phyloP scores from a whole-genome alignment of 2,329 filamentous ascomycete genomes.

The Microsporum canis region DNA sequence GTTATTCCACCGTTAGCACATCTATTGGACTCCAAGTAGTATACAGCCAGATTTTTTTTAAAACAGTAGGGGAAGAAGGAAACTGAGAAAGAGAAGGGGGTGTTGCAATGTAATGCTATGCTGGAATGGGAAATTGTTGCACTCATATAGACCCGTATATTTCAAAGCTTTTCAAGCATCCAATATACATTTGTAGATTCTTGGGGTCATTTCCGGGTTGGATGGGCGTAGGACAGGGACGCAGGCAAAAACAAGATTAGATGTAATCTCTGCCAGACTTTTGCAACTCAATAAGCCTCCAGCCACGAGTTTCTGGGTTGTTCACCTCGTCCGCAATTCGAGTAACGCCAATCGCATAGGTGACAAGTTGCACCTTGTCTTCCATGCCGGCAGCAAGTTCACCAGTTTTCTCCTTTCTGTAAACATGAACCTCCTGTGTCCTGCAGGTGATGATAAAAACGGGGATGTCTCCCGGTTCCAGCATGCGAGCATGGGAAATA shows the following conservation, averaged over 20 bases:
- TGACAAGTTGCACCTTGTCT: slow-evolving; percentile 95
- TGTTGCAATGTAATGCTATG: background rate
- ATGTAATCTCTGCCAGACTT: slow-evolving; percentile 92
- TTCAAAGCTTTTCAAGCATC: background rate
- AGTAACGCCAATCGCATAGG: slow-evolving; percentile 94
- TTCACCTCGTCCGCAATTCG: slow-evolving; percentile 87
- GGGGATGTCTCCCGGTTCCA: slow-evolving; percentile 48
- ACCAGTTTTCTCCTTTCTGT: slow-evolving; percentile 79
- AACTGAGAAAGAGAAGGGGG: slow-evolving; percentile 1
- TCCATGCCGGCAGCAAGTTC: slow-evolving; percentile 95
- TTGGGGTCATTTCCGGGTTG: background rate
- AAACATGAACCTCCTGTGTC: slow-evolving; percentile 96
- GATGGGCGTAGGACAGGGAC: background rate
- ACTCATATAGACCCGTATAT: background rate
- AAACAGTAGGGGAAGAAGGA: background rate
- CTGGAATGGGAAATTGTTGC: background rate
- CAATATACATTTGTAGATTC: background rate
- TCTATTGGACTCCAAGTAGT: slow-evolving; percentile 12
- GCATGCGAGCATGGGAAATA: slow-evolving; percentile 40
- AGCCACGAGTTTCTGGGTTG: slow-evolving; percentile 92
- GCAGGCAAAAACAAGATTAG: slow-evolving; percentile 30
- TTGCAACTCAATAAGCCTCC: slow-evolving; percentile 96
- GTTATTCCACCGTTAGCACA: slow-evolving; percentile 1
- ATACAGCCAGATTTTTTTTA: slow-evolving; percentile 10
- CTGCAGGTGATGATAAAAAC: slow-evolving; percentile 96